Base-by-base conservation (phyloP, 345 rosid species). In the Xanthoceras sorbifolium region DNA sequence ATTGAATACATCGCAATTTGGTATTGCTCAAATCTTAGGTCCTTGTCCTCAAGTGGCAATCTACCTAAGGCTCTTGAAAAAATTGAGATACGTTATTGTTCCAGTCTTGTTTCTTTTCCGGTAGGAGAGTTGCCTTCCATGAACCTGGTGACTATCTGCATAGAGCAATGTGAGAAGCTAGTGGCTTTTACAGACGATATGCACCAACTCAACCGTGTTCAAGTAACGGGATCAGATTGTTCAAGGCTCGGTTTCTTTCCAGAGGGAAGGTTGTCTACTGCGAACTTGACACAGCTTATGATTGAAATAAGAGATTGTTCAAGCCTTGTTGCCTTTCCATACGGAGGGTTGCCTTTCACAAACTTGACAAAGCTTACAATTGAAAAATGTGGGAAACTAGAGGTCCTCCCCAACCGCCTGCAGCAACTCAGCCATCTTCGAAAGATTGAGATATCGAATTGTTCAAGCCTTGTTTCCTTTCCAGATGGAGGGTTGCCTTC, bases 171-270 rank as follows among this genome's bases (percentile, higher is more conserved):
- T 15, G 54, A 48, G 54, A 48, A 48, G 15, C 54, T 48, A 48
- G 54, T 15, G n/a, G 54, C n/a, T 17, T 17, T 48, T 48, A 48
- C 81, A 12, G 9, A 34, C 4, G 48, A 50, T 31, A 2, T 79
- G 32, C 57, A 79, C 64, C 69, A 68, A 6, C 82, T 74, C 22
- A 61, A 20, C 69, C 17, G 60, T 74, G 74, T 74, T 36, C 77
- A 10, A 57, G 61, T 60, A 34, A 61, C 7, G 2, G 20, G 54
- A 48, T 48, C 54, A 48, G n/a, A 48, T 48, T 48, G 54, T 48
- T 48, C n/a, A 17, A 17, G 54, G 5, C 54, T 48, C 15, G 54
- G 15, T 48, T 48, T 20, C 18, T 48, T 48, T 48, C 20, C 54
- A 15, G 54, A 48, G 54, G 20, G 54, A 15, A 1, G 6, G 54